These are phyloP conservation scores for Symbiodinium pilosum DNA, from an alignment of 73 alveolate genomes.

Conservation along the genomic window DNA sequence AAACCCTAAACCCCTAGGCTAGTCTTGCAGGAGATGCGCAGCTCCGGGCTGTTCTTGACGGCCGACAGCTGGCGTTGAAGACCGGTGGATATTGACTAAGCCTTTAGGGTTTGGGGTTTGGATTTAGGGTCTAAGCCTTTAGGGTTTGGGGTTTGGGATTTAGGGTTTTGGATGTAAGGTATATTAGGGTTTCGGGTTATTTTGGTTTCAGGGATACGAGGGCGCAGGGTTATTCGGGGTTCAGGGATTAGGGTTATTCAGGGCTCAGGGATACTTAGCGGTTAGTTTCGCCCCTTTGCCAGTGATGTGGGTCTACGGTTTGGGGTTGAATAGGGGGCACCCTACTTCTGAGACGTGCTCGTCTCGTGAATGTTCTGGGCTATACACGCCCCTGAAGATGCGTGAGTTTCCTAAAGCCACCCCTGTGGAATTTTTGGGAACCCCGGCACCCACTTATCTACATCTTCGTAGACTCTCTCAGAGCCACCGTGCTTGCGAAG, in stretches of 20 bases:
- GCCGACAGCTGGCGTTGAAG: conserved; percentile 99
- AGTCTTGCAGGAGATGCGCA: conserved; percentile 98
- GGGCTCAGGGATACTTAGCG: background rate
- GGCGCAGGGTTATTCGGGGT: background rate
- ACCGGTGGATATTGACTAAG: conserved; percentile 24
- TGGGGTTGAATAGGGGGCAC: no score
- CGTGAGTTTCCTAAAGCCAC: no score
- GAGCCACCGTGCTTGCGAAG: no score
- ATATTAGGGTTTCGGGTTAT: background rate
- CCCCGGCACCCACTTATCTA: no score
- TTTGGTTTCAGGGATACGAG: background rate
- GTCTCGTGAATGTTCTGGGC: no score
- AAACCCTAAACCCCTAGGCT: background rate
- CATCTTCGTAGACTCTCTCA: no score
- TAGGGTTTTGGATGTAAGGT: background rate
- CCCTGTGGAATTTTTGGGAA: no score
- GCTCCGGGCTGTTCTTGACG: conserved; percentile 99
- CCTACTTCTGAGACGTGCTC: no score
- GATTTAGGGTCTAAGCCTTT: background rate
- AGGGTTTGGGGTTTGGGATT: background rate
- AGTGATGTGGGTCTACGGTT: background rate
- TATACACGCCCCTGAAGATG: no score
- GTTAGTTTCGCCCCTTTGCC: background rate
- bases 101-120: background rate
- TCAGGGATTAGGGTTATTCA: background rate